Percentiles rank a stretch among this genome's conserved stretches.
Conservation (phyloP, 2,329 filamentous ascomycete genomes). For the Talaromyces funiculosus region DNA sequence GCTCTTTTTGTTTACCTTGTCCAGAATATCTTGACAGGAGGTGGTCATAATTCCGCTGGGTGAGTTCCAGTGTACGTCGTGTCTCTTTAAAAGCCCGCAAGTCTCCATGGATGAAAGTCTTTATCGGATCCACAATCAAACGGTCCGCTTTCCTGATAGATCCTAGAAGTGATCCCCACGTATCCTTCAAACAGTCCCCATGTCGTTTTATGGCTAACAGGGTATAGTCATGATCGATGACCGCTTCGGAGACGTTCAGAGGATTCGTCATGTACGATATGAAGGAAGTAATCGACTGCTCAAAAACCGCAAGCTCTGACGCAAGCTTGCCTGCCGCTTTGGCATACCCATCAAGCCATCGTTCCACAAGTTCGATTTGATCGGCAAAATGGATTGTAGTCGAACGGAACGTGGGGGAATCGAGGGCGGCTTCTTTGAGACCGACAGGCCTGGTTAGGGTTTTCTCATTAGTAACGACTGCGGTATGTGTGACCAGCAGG, state of each 20-base stretch:
- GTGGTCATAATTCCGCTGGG: conserved; percentile 79
- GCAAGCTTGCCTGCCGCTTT: conserved; percentile 58
- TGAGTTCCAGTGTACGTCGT: conserved; percentile 65
- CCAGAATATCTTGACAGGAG: conserved; percentile 73
- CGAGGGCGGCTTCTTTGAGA: conserved; percentile 89
- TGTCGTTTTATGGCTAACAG: conserved; percentile 78
- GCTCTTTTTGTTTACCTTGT: conserved; percentile 89
- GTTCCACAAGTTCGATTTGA: conserved; percentile 83
- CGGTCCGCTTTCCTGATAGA: conserved; percentile 72
- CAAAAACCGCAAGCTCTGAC: conserved; percentile 65
- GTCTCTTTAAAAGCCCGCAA: conserved; percentile 81
- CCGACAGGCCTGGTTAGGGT: conserved; percentile 61
- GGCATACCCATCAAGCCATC: conserved; percentile 76
- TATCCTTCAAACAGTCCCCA: conserved; percentile 79
- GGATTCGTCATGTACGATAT: conserved; percentile 71
- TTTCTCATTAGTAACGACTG: background rate
- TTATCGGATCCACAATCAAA: conserved; percentile 74
- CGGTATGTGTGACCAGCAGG: background rate
- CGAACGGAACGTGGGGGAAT: conserved; percentile 91
- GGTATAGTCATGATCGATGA: conserved; percentile 93
- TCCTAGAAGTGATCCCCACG: conserved; percentile 71
- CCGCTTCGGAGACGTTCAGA: conserved; percentile 67
- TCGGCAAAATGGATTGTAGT: conserved; percentile 81
- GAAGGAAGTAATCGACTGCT: conserved; percentile 72
- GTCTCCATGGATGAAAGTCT: conserved; percentile 70